Evolutionary conservation across 805 yeast species (phyloP).

Genomic region (Brettanomyces nanus): DNA sequence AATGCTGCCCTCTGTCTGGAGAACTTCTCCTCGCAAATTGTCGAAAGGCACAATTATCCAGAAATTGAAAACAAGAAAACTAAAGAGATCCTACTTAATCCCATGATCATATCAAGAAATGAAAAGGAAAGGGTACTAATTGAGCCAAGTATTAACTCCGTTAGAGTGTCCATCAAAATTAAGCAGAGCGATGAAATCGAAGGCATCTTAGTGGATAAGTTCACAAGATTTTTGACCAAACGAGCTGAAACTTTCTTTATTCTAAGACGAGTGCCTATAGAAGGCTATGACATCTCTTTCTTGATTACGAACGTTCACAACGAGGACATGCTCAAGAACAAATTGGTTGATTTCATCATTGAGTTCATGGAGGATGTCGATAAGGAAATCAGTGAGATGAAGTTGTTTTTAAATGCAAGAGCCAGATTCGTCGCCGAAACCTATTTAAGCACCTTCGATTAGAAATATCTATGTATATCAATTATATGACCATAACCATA

Average conservation of each 20-base stretch:
- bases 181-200: constrained; percentile 98
- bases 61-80: constrained; percentile 85
- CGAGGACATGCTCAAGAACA: constrained; percentile 90
- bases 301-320: constrained; percentile 91
- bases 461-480: constrained; percentile 6
- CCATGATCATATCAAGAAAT: constrained; percentile 85
- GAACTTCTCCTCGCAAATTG: constrained; percentile 90
- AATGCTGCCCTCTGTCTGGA: constrained; percentile 90
- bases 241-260: constrained; percentile 94
- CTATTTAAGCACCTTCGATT: constrained; percentile 83
- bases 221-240: constrained; percentile 86
- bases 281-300: constrained; percentile 89
- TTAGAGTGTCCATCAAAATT: constrained; percentile 83
- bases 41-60: constrained; percentile 95
- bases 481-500: not conserved
- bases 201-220: constrained; percentile 86
- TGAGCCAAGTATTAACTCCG: constrained; percentile 90
- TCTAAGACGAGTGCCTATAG: constrained; percentile 82
- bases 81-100: constrained; percentile 77
- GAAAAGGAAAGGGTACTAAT: constrained; percentile 88
- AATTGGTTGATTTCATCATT: constrained; percentile 91
- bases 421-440: constrained; percentile 98
- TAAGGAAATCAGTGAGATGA: constrained; percentile 97
- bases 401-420: constrained; percentile 90
- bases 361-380: constrained; percentile 99